Conservation (phyloP, 1,139 yeast genomes). For the Pichia sp. region DNA sequence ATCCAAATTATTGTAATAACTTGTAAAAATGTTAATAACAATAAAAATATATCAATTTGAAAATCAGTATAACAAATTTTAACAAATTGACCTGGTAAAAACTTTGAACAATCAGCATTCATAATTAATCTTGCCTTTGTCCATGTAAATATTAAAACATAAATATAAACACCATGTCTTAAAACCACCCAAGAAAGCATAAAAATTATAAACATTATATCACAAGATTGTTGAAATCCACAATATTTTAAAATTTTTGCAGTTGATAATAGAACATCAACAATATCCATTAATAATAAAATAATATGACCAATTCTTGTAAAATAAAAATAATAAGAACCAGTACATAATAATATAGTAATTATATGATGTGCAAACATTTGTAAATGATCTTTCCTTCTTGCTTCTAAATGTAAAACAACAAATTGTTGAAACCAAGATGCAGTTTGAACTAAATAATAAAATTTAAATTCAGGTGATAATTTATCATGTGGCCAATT, state of each 20-base stretch:
- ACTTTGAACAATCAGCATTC: conserved; percentile 35
- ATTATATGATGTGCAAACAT: conserved; percentile 88
- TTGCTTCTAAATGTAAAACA: conserved; percentile 69
- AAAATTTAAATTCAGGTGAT: conserved; percentile 49
- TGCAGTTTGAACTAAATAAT: conserved; percentile 66
- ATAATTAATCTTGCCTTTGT: conserved; percentile 34
- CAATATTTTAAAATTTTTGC: conserved; percentile 79
- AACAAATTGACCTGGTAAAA: conserved; percentile 26
- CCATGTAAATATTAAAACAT: conserved; percentile 52
- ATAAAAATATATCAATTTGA: conserved; percentile 46
- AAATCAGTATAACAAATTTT: conserved; percentile 51
- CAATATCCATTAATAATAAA: conserved; percentile 75
- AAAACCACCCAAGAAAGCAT: conserved; percentile 62
- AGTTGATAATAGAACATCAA: conserved; percentile 61
- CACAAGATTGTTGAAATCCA: conserved; percentile 56
- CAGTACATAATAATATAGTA: conserved; percentile 60
- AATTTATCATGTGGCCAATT: conserved; percentile 71
- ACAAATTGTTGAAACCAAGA: conserved; percentile 79
- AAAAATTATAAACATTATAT: conserved; percentile 61
- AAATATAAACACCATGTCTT: conserved; percentile 72
- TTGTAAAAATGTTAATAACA: conserved; percentile 61
- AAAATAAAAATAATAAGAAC: conserved; percentile 69
- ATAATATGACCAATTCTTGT: conserved; percentile 77
- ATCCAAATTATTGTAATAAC: conserved; percentile 67
- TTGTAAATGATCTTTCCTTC: conserved; percentile 76